Evolutionary conservation across 306 rosid species (phyloP).

Genomic region (Gleditsia sinensis): DNA sequence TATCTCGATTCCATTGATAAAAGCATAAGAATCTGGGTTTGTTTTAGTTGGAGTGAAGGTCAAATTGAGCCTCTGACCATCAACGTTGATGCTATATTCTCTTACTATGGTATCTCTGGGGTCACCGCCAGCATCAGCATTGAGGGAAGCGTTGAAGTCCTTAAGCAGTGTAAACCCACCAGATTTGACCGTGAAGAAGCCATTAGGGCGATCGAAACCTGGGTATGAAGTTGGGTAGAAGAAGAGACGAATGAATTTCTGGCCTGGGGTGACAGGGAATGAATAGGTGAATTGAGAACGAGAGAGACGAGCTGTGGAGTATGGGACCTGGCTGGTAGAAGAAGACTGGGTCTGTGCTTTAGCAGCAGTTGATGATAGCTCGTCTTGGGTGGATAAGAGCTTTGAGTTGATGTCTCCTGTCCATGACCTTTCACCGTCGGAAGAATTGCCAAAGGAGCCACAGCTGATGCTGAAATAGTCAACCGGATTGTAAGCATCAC

Average conservation of each 20-base stretch:
- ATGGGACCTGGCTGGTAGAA: neutral
- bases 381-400: neutral
- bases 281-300: conserved; percentile 45
- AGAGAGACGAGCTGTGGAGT: conserved; percentile 25
- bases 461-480: conserved; percentile 1
- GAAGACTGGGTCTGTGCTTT: neutral
- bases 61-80: neutral
- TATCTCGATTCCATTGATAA: conserved; percentile 61
- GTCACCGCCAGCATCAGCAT: neutral
- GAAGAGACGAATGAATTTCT: conserved; percentile 31
- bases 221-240: conserved; percentile 25
- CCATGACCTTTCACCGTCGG: neutral
- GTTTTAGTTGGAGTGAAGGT: neutral
- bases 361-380: no score
- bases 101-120: neutral
- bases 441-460: neutral
- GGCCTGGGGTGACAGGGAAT: conserved; percentile 27
- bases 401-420: neutral
- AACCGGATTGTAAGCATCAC: neutral
- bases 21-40: neutral
- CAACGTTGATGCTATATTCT: conserved; percentile 40
- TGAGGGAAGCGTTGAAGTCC: conserved; percentile 34
- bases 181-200: conserved; percentile 36
- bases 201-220: neutral
- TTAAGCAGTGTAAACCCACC: conserved; percentile 32